Evolutionary conservation across 768 basidiomycete species (phyloP).

Genomic region (Mycena floridula): DNA sequence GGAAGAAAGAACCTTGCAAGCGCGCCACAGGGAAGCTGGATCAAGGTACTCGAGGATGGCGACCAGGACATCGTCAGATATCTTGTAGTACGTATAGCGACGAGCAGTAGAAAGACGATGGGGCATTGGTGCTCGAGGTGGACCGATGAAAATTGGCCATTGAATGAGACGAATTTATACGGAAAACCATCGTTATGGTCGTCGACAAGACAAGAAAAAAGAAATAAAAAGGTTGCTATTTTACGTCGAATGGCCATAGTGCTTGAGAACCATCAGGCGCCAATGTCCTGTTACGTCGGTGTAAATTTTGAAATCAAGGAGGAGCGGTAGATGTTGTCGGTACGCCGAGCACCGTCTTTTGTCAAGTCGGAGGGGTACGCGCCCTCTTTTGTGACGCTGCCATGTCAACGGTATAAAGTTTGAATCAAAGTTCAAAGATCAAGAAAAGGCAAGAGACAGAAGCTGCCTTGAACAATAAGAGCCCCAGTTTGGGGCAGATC

Average conservation of each 20-base stretch:
- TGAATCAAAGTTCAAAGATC: slow-evolving; percentile 30
- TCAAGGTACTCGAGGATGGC: slow-evolving; percentile 42
- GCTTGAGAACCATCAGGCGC: slow-evolving; percentile 31
- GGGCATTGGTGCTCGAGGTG: slow-evolving; percentile 40
- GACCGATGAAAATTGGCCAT: slow-evolving; percentile 14
- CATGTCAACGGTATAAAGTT: slow-evolving; percentile 51
- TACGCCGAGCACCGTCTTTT: slow-evolving; percentile 49
- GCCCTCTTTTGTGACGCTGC: slow-evolving; percentile 36
- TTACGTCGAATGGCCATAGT: slow-evolving; percentile 32
- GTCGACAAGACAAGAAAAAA: slow-evolving; percentile 30
- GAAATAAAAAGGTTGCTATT: slow-evolving; percentile 39
- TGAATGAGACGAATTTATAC: slow-evolving; percentile 39
- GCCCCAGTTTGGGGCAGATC: slow-evolving; percentile 34
- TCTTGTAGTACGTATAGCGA: slow-evolving; percentile 41
- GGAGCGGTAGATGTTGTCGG: slow-evolving; percentile 37
- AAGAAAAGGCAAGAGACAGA: slow-evolving; percentile 27
- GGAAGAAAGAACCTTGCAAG: slow-evolving; percentile 33
- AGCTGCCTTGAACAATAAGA: slow-evolving; percentile 44
- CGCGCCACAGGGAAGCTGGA: slow-evolving; percentile 39
- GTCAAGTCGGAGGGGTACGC: slow-evolving; percentile 32
- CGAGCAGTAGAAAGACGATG: slow-evolving; percentile 35
- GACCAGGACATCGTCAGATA: slow-evolving; percentile 48
- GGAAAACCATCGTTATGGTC: slow-evolving; percentile 21
- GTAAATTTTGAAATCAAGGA: slow-evolving; percentile 31
- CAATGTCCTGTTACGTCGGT: slow-evolving; percentile 35